Evolutionary conservation across 179 eudicot species (phyloP).

Genomic region (Sideroxylon spinosum): DNA sequence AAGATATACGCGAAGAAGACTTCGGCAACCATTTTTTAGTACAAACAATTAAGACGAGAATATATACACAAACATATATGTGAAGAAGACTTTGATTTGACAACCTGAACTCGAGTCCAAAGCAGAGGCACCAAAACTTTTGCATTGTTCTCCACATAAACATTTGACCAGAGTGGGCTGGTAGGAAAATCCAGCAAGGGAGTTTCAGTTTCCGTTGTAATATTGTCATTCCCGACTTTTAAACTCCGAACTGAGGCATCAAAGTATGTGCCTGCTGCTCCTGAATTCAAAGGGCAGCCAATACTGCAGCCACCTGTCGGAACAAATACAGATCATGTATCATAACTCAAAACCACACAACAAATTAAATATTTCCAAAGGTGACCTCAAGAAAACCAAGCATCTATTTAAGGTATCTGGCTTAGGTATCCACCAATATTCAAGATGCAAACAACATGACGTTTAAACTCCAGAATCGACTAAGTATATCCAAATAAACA

Average conservation of each 20-base stretch:
- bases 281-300: slow-evolving; percentile 76
- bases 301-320: slow-evolving; percentile 71
- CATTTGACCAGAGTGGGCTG: slow-evolving; percentile 78
- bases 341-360: background rate
- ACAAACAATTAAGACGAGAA: background rate
- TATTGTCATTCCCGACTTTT: slow-evolving; percentile 69
- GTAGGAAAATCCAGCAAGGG: slow-evolving; percentile 81
- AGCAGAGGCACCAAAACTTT: slow-evolving; percentile 83
- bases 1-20: background rate
- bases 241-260: slow-evolving; percentile 65
- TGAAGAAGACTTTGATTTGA: background rate
- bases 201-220: slow-evolving; percentile 81
- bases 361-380: background rate
- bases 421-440: background rate
- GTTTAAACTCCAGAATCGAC: background rate
- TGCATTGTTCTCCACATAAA: slow-evolving; percentile 75
- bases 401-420: background rate
- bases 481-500: background rate
- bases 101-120: slow-evolving; percentile 96
- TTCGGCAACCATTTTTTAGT: background rate
- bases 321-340: slow-evolving; percentile 7
- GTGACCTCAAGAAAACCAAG: slow-evolving; percentile 1
- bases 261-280: slow-evolving; percentile 86
- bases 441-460: background rate
- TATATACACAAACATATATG: background rate